phyloP scores from a whole-genome alignment of 345 rosid species.

The Citrus trifoliata region DNA sequence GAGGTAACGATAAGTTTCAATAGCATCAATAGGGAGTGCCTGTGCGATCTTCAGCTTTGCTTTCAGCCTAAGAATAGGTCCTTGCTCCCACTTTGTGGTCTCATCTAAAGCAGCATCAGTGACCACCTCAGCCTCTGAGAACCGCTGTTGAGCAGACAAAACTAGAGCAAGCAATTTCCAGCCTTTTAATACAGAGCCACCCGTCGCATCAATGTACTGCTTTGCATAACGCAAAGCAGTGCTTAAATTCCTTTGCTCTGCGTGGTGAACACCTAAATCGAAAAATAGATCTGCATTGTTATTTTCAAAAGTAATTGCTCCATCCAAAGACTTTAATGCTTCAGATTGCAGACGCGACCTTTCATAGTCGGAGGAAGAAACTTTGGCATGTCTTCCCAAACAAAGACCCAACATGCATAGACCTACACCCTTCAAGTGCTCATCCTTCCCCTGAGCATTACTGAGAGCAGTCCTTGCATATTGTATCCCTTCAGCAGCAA shows the following conservation, averaged over 20 bases:
- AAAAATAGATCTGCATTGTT: conserved; percentile 71
- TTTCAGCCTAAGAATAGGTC: conserved; percentile 72
- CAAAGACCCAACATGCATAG: conserved; percentile 78
- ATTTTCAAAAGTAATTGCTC: conserved; percentile 60
- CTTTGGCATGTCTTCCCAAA: conserved; percentile 73
- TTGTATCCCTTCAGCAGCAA: conserved; percentile 82
- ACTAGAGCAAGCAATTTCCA: conserved; percentile 86
- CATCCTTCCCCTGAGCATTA: conserved; percentile 58
- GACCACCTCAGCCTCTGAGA: conserved; percentile 84
- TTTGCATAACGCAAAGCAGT: conserved; percentile 73
- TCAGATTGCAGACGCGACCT: conserved; percentile 79
- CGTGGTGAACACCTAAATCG: conserved; percentile 78
- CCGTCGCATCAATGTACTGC: conserved; percentile 69
- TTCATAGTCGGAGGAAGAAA: conserved; percentile 75
- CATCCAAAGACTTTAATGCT: conserved; percentile 71
- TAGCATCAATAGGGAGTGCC: conserved; percentile 66
- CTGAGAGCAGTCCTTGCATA: conserved; percentile 65
- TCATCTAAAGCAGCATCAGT: conserved; percentile 90
- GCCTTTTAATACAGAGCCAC: conserved; percentile 79
- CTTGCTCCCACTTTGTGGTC: conserved; percentile 93
- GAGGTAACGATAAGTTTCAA: conserved; percentile 81
- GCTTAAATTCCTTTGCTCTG: conserved; percentile 77
- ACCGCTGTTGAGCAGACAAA: conserved; percentile 84
- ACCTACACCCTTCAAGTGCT: conserved; percentile 76
- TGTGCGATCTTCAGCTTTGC: conserved; percentile 77